Evolutionary conservation across 2,329 filamentous ascomycete species (phyloP), one percentile per base, ranked within the genome.

Genomic region (Rhynchosporium secalis): DNA sequence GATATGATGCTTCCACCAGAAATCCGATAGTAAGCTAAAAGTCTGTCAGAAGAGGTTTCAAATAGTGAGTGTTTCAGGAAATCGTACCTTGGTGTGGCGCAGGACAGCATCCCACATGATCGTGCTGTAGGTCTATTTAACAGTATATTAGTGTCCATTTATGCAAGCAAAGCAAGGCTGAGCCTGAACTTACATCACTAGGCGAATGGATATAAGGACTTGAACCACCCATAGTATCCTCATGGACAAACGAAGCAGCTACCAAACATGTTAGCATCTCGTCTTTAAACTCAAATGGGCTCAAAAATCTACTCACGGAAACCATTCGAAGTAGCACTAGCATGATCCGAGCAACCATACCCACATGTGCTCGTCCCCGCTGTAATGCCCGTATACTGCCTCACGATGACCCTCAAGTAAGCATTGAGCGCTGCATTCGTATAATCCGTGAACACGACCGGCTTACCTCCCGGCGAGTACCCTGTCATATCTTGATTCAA

Each of bases 401-500:
- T 33, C 9, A 55, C 15, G n/a, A 55, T 47, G 29, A 41, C 15
- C 9, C 48, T 15, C 48, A 60, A 28, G 31, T 54, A 60, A 2
- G 36, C 33, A 29, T 55, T 60, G 40, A 60, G 13, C 29, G 40
- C 48, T 12, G 58, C 33, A 46, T 60, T 51, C 28, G 58, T 60
- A 41, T 55, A 47, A 41, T 55, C 48, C 31, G 48, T 38, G 20
- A 46, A 60, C 31, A 60, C 48, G n/a, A 60, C 48, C 10, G 58
- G 49, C 12, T 29, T 47, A 10, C 36, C 36, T 10, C 33, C 38
- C 3, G 48, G 48, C 15, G 57, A 60, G 29, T 54, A 60, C 2
- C 93, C 93, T 0, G 91, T 96, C 94, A 97, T 97, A 75, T 97
- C 94, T 77, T 97, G 93, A 78, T 97, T 92, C 57, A 97, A 84